Conservation (phyloP, 495 filamentous ascomycete genomes). For the Xylaria palmicola region DNA sequence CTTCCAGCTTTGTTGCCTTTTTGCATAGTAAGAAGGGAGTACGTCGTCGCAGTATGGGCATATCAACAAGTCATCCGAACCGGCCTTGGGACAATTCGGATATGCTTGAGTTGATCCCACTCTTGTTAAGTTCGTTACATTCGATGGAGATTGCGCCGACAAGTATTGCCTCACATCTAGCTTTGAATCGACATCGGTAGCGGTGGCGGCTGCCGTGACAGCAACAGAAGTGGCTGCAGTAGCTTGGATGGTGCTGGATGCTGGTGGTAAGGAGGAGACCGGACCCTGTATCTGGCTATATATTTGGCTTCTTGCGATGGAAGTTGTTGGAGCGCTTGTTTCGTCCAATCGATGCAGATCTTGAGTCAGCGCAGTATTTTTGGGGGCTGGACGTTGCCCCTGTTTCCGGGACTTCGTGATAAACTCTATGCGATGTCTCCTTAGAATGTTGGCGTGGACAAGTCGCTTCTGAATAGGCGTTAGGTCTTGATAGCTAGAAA, state of each 20-base stretch:
- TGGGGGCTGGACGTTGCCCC: background rate
- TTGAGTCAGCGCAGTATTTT: background rate
- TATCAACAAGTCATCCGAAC: background rate
- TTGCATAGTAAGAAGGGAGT: background rate
- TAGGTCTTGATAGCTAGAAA: background rate
- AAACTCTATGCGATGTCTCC: slow-evolving; percentile 1
- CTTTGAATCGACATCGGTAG: background rate
- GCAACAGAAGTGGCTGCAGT: background rate
- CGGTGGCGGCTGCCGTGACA: background rate
- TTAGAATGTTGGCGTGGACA: background rate
- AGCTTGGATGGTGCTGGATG: background rate
- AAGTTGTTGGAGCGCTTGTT: background rate
- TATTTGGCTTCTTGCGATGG: background rate
- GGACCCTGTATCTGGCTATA: background rate
- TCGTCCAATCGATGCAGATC: background rate
- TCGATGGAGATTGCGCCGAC: background rate
- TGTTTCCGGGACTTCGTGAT: background rate
- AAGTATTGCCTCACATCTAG: background rate
- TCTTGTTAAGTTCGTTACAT: background rate
- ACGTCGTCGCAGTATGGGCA: slow-evolving; percentile 3
- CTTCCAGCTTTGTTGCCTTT: background rate
- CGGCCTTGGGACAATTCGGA: background rate
- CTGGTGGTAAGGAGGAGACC: background rate
- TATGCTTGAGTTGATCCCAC: background rate
- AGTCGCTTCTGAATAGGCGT: slow-evolving; percentile 1